Evolutionary conservation across 83 land plant species (phyloP).

Genomic region (Thuja plicata): DNA sequence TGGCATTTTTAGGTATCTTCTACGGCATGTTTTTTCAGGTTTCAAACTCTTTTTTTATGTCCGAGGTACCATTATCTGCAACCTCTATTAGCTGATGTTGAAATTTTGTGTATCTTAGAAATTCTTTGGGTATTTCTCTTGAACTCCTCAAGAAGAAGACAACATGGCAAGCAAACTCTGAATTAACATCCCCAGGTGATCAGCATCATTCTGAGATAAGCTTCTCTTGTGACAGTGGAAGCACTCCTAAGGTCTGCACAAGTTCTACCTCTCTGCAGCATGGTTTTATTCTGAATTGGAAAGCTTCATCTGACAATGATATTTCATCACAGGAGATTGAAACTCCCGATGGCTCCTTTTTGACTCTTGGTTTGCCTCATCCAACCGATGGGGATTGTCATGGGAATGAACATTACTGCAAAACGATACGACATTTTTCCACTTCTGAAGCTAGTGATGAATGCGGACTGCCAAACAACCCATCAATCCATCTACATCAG

Average conservation of each 20-base stretch:
- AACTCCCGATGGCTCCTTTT: slow-evolving; percentile 3
- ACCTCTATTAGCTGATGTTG: not conserved
- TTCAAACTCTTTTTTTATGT: not conserved
- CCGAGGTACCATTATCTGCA: not conserved
- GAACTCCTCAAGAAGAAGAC: not conserved
- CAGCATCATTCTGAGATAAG: slow-evolving; percentile 1
- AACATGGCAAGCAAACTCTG: slow-evolving; percentile 11
- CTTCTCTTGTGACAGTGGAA: slow-evolving; percentile 13
- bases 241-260: slow-evolving; percentile 18
- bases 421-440: not conserved
- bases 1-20: slow-evolving; percentile 12
- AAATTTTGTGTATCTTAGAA: slow-evolving; percentile 1
- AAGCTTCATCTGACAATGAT: slow-evolving; percentile 5
- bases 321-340: slow-evolving; percentile 9
- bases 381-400: not conserved
- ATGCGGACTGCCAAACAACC: not conserved
- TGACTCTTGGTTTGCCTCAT: slow-evolving; percentile 8
- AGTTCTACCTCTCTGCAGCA: slow-evolving; percentile 4
- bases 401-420: not conserved
- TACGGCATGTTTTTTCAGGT: not conserved
- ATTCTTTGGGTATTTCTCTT: slow-evolving; percentile 7
- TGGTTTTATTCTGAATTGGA: slow-evolving; percentile 13
- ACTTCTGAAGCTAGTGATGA: not conserved
- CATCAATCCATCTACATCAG: slow-evolving; percentile 4
- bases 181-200: not conserved